Base-by-base conservation (phyloP, 2,329 filamentous ascomycete species). In the Penicillium sp. region DNA sequence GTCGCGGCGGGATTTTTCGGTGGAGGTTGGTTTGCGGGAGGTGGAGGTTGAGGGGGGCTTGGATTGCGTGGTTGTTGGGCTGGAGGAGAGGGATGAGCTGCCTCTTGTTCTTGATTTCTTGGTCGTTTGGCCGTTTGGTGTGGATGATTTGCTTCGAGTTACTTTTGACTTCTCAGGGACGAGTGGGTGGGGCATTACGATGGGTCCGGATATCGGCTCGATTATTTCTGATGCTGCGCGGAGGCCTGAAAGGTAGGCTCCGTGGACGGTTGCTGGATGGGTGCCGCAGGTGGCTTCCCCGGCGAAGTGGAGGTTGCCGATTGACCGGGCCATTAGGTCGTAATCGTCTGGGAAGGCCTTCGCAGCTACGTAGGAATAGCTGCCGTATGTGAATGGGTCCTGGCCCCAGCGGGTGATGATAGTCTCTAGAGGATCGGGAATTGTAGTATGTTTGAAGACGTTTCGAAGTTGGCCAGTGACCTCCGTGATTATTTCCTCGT, bases 201-300 rank as follows among this genome's bases (percentile, higher is more conserved):
- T 88, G 0, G 88, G 84, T 1, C 93, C 93, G 29, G 93, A 75
- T 65, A 96, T 79, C 3, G 81, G 75, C 48, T 91, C 84, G 33
- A 95, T 75, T 2, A 98, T 80, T 63, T 97, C 90, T 3, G 87
- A 84, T 10, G 93, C 93, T 3, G 86, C 93, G 43, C 93, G 84
- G 6, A 98, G 76, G 3, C 93, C 94, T 2, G 93, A 96, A 4
- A 98, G 75, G 64, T 97, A 98, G 8, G 93, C 94, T 6, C 93
- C 93, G 59, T 98, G 93, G 0, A 98, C 93, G 2, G 93, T 98
- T 29, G 94, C 93, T 12, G 94, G 93, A 65, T 98, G 90, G 0
- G 89, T 95, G 41, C 88, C 89, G 60, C 87, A 96, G 1, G 94
- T 98, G 53, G 95, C 93, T 69, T 98, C 93, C 42, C 93, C 93